A percentile compares a stretch with the other conserved stretches of the same genome.
These are phyloP conservation scores for Protomyces macrosporus DNA, from an alignment of 1,139 yeast genomes.

Conservation along the genomic window DNA sequence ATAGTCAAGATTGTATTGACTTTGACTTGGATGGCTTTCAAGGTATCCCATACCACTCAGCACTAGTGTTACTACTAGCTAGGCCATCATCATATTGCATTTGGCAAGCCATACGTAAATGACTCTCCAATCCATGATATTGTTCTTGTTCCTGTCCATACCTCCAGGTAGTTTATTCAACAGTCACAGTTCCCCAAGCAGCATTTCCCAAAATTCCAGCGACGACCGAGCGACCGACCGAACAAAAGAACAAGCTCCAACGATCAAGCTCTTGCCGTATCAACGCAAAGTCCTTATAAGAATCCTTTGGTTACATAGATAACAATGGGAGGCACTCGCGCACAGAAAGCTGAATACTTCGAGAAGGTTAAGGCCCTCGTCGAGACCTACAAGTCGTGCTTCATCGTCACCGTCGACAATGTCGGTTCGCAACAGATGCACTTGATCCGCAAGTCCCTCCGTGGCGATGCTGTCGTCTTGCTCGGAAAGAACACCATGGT, in stretches of 20 bases:
- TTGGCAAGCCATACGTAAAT: too few species aligned
- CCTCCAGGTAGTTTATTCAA: background rate
- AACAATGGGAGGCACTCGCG: slow-evolving; percentile 97
- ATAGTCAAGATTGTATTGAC: too few species aligned
- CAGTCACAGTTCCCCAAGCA: background rate
- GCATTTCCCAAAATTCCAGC: background rate
- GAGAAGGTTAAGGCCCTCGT: slow-evolving; percentile 88
- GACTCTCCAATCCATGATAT: too few species aligned
- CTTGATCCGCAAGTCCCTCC: slow-evolving; percentile 95
- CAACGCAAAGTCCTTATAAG: slow-evolving; percentile 19
- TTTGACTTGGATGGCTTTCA: too few species aligned
- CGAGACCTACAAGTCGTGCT: slow-evolving; percentile 95
- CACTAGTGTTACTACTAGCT: too few species aligned
- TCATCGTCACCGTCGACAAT: slow-evolving; percentile 98
- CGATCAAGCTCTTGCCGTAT: too few species aligned
- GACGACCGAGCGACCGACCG: too few species aligned
- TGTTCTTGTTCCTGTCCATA: too few species aligned
- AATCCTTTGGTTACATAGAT: slow-evolving; percentile 25
- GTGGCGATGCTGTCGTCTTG: slow-evolving; percentile 89
- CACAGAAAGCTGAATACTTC: slow-evolving; percentile 93
- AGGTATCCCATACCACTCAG: too few species aligned
- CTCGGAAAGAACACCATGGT: slow-evolving; percentile 99
- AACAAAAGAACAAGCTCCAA: too few species aligned
- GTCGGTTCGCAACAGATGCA: slow-evolving; percentile 99
- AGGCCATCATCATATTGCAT: too few species aligned